Evolutionary conservation across 2,329 filamentous ascomycete species (phyloP), one percentile per base, ranked within the genome.

Genomic region (Pyrenophora teres): DNA sequence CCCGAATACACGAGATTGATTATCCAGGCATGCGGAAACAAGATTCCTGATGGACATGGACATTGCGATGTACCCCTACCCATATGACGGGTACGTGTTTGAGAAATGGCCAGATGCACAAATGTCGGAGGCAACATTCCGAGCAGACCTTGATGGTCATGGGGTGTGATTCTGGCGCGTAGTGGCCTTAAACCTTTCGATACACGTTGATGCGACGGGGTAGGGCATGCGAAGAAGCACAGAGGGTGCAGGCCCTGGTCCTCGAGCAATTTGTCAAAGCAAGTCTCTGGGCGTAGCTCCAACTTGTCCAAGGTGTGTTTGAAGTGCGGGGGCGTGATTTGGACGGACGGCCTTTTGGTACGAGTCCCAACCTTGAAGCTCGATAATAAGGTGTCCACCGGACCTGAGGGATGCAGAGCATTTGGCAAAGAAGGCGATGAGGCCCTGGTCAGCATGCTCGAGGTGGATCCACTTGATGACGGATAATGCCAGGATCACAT

Each of bases 391-490:
- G 54, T 69, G 60, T 23, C 71, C 71, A 48, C 67, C 68, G 13
- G 57, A 36, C 30, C 40, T 56, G 40, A 74, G 64, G 19, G 63
- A 67, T 15, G 57, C 46, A 13, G 60, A 52, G 59, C 70, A 74
- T 41, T 70, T 71, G 37, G 42, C 56, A 47, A 74, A 73, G 53
- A 74, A 73, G 6, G 25, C 46, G 27, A 57, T 33, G 52, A 74
- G 50, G 31, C 71, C 71, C 37, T 61, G 52, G 47, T 74, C 71
- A n/a, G 63, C 56, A 50, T 72, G 70, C 52, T 71, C 64, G 25
- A 74, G 63, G 50, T 74, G 72, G 40, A 74, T 70, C 71, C 71
- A 75, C 57, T 74, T 74, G 53, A 74, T 68, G 48, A 74, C 71
- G 47, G 69, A 73, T 57, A 75, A 62, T 18, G 70, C 72, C 56